Evolutionary conservation across 176 grass and related monocot genomes (phyloP).

Genomic region (Zea luxurians): DNA sequence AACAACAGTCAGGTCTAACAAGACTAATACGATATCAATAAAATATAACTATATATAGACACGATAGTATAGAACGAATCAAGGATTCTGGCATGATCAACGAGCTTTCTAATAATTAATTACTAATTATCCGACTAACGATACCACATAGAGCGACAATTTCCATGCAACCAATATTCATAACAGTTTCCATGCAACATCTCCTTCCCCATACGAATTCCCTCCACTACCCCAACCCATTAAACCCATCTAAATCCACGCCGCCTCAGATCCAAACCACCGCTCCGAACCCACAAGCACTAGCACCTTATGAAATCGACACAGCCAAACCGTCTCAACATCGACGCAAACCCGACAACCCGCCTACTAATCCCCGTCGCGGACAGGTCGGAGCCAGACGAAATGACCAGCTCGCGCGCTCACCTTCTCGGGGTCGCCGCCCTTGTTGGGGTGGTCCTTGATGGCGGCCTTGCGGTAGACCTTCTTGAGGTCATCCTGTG

Average conservation of each 20-base stretch:
- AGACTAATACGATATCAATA: too few species aligned
- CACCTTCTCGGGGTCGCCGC: conserved; percentile 90
- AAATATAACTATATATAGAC: too few species aligned
- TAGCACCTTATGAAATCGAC: neutral
- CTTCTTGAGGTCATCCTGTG: conserved; percentile 83
- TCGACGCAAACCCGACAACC: neutral
- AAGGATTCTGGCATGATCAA: neutral
- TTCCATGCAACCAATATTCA: neutral
- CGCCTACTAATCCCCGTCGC: neutral
- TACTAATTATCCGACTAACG: neutral
- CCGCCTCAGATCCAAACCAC: conserved; percentile 32
- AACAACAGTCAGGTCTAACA: too few species aligned
- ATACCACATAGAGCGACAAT: neutral
- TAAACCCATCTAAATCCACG: neutral
- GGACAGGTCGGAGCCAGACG: neutral
- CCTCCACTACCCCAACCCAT: neutral
- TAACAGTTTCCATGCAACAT: neutral
- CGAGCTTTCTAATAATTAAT: neutral
- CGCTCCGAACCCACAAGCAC: neutral
- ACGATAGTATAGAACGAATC: too few species aligned
- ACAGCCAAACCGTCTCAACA: neutral
- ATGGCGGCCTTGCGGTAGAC: conserved; percentile 92
- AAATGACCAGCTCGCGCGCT: neutral
- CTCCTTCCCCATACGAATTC: neutral
- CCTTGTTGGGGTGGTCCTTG: conserved; percentile 96